A percentile compares a stretch with the other conserved stretches of the same genome.
These are phyloP conservation scores for Claviceps purpurea DNA, from an alignment of 2,329 filamentous ascomycete species.

Conservation along the genomic window DNA sequence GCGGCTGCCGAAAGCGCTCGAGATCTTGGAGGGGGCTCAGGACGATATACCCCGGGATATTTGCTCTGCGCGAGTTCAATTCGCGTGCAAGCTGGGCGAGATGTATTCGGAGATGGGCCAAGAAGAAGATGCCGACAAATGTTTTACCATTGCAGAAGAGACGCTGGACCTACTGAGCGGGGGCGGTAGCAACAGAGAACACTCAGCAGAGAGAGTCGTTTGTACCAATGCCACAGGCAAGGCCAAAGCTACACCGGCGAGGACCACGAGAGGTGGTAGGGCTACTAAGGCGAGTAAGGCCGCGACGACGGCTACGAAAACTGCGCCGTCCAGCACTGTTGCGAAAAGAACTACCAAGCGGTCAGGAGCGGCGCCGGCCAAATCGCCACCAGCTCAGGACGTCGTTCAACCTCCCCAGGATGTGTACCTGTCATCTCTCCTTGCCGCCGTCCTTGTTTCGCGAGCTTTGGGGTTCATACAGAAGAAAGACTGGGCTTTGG, in stretches of 20 bases:
- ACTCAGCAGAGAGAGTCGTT: constrained; percentile 3
- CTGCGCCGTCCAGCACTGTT: constrained; percentile 8
- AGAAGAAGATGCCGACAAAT: constrained; percentile 26
- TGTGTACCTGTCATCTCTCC: constrained; percentile 23
- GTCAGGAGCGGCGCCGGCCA: constrained; percentile 7
- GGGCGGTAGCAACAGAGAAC: constrained; percentile 8
- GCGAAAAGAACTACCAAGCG: constrained; percentile 10
- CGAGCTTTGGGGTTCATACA: constrained; percentile 32
- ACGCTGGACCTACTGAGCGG: constrained; percentile 25
- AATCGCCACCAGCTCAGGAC: constrained; percentile 7
- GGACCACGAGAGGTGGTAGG: constrained; percentile 1
- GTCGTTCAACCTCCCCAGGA: constrained; percentile 16
- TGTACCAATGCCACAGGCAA: not conserved
- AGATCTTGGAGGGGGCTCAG: constrained; percentile 40
- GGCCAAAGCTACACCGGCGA: constrained; percentile 8
- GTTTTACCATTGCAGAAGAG: constrained; percentile 36
- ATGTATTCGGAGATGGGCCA: constrained; percentile 39
- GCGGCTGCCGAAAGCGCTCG: constrained; percentile 42
- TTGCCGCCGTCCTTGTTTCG: constrained; percentile 22
- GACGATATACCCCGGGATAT: constrained; percentile 32
- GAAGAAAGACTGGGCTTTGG: constrained; percentile 43
- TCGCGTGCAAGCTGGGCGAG: constrained; percentile 43
- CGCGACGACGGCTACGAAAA: constrained; percentile 7
- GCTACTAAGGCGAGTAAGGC: constrained; percentile 6
- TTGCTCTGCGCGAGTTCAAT: constrained; percentile 22